Evolutionary conservation across 2,329 filamentous ascomycete species (phyloP).

Genomic region (Trichoderma gracile): DNA sequence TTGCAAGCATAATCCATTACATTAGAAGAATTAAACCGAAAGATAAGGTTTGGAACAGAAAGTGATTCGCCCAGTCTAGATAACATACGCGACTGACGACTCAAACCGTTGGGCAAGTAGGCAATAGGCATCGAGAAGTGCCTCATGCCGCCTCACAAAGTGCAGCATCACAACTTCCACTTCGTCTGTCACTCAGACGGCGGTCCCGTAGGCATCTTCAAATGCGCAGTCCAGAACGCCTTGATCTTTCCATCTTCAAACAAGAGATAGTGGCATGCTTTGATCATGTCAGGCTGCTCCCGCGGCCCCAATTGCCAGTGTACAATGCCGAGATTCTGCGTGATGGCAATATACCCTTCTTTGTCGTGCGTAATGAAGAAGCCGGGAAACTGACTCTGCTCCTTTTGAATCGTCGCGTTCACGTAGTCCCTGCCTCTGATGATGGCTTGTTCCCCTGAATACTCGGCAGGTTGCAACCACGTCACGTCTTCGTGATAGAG

Average conservation of each 20-base stretch:
- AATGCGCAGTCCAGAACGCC: neutral
- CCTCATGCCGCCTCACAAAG: too few species aligned
- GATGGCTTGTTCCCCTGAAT: neutral
- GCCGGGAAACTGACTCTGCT: neutral
- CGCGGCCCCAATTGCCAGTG: neutral
- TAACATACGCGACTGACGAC: too few species aligned
- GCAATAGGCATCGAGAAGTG: too few species aligned
- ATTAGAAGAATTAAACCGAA: too few species aligned
- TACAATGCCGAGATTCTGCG: neutral
- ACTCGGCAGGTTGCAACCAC: neutral
- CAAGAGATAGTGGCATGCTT: neutral
- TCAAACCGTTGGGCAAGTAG: too few species aligned
- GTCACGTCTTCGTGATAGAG: neutral
- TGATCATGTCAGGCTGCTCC: slow-evolving; percentile 1
- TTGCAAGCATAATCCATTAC: too few species aligned
- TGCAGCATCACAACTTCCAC: neutral
- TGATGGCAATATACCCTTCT: neutral
- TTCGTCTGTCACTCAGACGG: neutral
- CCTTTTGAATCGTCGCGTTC: slow-evolving; percentile 6
- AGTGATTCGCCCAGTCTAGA: too few species aligned
- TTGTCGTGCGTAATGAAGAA: neutral
- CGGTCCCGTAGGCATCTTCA: neutral
- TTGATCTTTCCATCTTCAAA: neutral
- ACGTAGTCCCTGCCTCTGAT: neutral
- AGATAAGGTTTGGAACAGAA: too few species aligned